These are phyloP conservation scores for Geotrichum siamense DNA, from an alignment of 1,139 yeast species.

Conservation along the genomic window DNA sequence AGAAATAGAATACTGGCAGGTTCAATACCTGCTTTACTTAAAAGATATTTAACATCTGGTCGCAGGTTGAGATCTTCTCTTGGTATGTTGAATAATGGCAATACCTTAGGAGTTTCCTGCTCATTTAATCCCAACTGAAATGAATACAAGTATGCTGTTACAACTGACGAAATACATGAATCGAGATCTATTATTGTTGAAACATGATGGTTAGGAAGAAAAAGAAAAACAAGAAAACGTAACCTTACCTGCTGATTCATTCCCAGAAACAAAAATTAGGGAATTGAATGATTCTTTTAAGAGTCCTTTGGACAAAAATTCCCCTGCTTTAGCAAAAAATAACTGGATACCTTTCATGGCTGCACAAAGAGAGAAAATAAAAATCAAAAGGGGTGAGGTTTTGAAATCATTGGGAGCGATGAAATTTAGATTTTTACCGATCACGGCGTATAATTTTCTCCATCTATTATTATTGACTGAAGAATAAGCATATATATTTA, in stretches of 20 bases:
- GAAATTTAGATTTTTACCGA: too few relatives aligned
- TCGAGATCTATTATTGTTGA: conserved; percentile 56
- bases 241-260: conserved; percentile 55
- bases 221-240: neutral
- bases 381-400: neutral
- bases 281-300: conserved; percentile 6
- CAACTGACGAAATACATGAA: conserved; percentile 68
- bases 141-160: conserved; percentile 54
- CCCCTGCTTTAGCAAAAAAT: conserved; percentile 9
- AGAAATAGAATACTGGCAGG: conserved; percentile 49
- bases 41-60: conserved; percentile 57
- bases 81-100: conserved; percentile 73
- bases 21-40: conserved; percentile 45
- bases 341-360: conserved; percentile 10
- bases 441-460: neutral
- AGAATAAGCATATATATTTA: neutral
- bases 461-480: neutral
- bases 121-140: conserved; percentile 10
- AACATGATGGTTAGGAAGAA: neutral
- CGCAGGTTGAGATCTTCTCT: conserved; percentile 58
- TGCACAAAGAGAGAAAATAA: neutral
- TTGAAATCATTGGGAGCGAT: neutral
- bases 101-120: conserved; percentile 22
- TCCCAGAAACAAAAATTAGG: conserved; percentile 58
- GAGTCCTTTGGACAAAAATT: conserved; percentile 6